phyloP scores from a whole-genome alignment of 257 asterid species.

The Solanum raphanifolium region DNA sequence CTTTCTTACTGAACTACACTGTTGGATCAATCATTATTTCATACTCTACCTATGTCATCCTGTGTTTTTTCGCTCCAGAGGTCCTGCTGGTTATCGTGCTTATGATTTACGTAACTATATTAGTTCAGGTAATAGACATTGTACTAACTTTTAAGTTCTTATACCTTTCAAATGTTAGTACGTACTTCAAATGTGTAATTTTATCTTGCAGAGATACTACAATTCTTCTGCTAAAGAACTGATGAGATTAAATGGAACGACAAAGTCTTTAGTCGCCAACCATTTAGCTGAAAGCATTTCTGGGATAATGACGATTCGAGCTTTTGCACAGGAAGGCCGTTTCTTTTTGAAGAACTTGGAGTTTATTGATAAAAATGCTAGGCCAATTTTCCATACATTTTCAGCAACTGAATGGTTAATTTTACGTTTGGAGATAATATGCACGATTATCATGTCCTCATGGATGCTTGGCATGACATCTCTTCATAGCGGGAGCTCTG shows the following conservation, averaged over 20 bases:
- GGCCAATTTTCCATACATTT: not conserved
- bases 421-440: not conserved
- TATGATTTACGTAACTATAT: not conserved
- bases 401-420: not conserved
- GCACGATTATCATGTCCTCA: not conserved
- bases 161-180: too few relatives aligned
- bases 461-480: not conserved
- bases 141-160: not conserved
- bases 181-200: not conserved
- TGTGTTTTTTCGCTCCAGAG: not conserved
- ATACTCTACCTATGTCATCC: not conserved
- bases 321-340: not conserved
- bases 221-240: not conserved
- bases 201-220: not conserved
- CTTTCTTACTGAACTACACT: conserved; percentile 20
- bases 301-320: not conserved
- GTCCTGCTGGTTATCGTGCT: not conserved
- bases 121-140: not conserved
- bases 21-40: not conserved
- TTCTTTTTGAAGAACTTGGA: not conserved
- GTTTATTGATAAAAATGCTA: not conserved
- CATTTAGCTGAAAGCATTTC: not conserved
- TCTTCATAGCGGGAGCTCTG: not conserved
- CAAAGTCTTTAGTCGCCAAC: not conserved
- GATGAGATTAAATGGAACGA: not conserved